Base-by-base conservation (phyloP, 2,329 filamentous ascomycete genomes). In the Colletotrichum neosansevieriae region DNA sequence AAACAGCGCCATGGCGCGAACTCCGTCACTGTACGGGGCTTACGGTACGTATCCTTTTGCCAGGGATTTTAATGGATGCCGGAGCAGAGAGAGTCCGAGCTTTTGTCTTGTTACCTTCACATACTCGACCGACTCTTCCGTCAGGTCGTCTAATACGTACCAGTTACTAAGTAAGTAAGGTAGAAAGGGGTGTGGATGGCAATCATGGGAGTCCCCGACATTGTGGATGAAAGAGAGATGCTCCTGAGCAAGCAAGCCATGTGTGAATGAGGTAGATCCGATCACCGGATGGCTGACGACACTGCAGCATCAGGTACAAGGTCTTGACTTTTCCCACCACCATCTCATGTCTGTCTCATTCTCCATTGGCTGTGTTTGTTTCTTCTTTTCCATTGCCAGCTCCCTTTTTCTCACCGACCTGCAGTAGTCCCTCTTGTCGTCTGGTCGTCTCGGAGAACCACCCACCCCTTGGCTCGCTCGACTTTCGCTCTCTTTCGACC, bases 181-280 rank as follows among this genome's bases (percentile, higher is more conserved):
- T 21, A 21, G 6, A 76, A 77, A 49, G 81, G 79, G 74, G 79
- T 80, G 71, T 74, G 75, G 61, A 80, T 82, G 58, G 24, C 24
- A 29, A 77, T 76, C 63, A 83, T 86, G 17, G 80, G 80, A 63
- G 83, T 85, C 24, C 24, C 61, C 61, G n/a, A n/a, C n/a, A 44
- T 34, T 32, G 45, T 44, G n/a, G 4, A 34, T 44, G 6, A 12
- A 19, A 36, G 21, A 21, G 17, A n/a, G 21, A 63, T 29, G 24
- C 51, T 53, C 4, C 5, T 6, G 24, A 36, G 21, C 49, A 47
- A 44, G 19, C 15, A 32, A n/a, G 24, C 24, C 6, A 36, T 38
- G 54, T 64, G 50, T 34, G 54, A 17, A 19, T 38, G 36, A 60
- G 45, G 56, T 60, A 58, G 44, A 40, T 36, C 9, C 17, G 40